Conservation (phyloP, 2,329 filamentous ascomycete species). For the Madurella fahalii region DNA sequence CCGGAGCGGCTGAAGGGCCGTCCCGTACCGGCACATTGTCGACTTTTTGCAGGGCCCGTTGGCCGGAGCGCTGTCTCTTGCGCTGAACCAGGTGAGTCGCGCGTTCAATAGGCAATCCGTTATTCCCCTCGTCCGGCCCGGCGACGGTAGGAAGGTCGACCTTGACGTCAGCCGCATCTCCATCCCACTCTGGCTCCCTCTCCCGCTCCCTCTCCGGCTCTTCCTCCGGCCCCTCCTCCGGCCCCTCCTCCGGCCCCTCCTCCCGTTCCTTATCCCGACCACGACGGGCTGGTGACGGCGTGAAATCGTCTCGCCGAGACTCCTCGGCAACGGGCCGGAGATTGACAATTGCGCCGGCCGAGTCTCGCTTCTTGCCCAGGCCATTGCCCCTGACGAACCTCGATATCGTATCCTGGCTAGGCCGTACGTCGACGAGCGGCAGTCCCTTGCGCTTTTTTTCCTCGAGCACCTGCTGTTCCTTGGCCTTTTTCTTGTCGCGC, state of each 20-base stretch:
- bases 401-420: slow-evolving; percentile 56
- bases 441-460: slow-evolving; percentile 49
- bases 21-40: too few relatives aligned
- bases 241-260: background rate
- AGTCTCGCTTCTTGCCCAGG: slow-evolving; percentile 18
- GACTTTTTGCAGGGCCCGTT: too few relatives aligned
- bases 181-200: background rate
- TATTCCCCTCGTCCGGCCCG: slow-evolving; percentile 1
- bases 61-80: background rate
- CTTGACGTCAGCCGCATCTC: background rate
- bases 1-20: too few relatives aligned
- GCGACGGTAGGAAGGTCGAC: background rate
- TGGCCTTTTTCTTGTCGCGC: slow-evolving; percentile 54
- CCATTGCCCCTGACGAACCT: slow-evolving; percentile 41
- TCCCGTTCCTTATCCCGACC: too few relatives aligned
- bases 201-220: background rate
- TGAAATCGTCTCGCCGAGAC: background rate
- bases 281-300: too few relatives aligned
- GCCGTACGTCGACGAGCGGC: slow-evolving; percentile 50
- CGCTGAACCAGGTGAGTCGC: background rate
- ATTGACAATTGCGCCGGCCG: background rate
- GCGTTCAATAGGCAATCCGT: background rate
- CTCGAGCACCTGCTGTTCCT: slow-evolving; percentile 46
- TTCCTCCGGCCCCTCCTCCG: background rate
- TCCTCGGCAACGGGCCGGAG: slow-evolving; percentile 11